These are phyloP conservation scores for Mallotus nudiflorus DNA, from an alignment of 345 rosid genomes.

Conservation along the genomic window DNA sequence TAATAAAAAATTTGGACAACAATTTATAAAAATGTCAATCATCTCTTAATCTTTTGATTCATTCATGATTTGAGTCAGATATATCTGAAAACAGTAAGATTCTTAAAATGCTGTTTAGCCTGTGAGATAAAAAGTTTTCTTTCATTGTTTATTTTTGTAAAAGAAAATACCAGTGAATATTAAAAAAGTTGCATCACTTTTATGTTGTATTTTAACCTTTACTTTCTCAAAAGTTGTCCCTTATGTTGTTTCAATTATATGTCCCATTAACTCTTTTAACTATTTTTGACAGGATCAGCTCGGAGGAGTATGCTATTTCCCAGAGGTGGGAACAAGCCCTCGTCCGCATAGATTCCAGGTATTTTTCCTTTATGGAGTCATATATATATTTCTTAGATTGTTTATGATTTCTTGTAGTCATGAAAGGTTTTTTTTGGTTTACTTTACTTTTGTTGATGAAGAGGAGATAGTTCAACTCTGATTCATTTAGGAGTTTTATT, in stretches of 20 bases:
- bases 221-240: too few relatives aligned
- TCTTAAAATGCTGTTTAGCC: too few relatives aligned
- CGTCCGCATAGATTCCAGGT: conserved; percentile 81
- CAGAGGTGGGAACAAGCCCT: conserved; percentile 53
- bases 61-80: too few relatives aligned
- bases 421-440: not conserved
- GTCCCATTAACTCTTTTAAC: not conserved
- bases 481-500: not conserved
- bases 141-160: too few relatives aligned
- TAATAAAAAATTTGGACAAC: too few relatives aligned
- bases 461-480: not conserved
- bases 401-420: not conserved
- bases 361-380: conserved; percentile 9
- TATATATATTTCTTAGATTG: not conserved
- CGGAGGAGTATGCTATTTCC: conserved; percentile 51
- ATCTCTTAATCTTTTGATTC: too few relatives aligned
- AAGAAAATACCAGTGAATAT: too few relatives aligned
- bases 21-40: too few relatives aligned
- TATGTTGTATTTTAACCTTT: too few relatives aligned
- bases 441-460: not conserved
- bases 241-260: not conserved
- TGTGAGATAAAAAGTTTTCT: too few relatives aligned
- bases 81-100: too few relatives aligned
- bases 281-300: conserved; percentile 61
- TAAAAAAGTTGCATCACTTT: too few relatives aligned